Evolutionary conservation across 805 yeast species (phyloP), one percentile per base, ranked within the genome.

Genomic region (Spathaspora passalidarum): DNA sequence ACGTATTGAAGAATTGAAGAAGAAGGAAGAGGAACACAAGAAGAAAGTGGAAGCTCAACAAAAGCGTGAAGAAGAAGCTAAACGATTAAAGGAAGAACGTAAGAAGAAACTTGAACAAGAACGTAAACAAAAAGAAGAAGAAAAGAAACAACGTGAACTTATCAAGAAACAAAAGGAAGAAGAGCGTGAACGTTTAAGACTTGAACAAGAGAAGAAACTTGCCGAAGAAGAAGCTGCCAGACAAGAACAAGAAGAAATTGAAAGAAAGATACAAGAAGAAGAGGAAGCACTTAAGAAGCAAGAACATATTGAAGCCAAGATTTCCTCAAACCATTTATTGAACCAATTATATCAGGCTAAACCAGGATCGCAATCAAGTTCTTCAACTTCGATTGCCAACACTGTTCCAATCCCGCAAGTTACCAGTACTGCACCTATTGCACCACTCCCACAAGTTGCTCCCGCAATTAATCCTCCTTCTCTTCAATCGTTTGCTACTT

Each of bases 281-380:
- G 13, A 26, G 13, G 37, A 16, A 13, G 35, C 36, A n/a, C 9
- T 14, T 26, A 14, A 20, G 34, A 29, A 32, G 32, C 34, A 41
- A 44, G 38, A 42, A 18, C 29, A 45, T 25, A 9, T 44, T 26
- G 49, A 45, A 35, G 19, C 42, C 11, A 32, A 29, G 3, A 5
- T 38, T n/a, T 36, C 46, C 45, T 41, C 51, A 25, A 61, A 62
- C 41, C 68, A 59, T 40, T 46, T 65, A 20, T 53, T 67, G 46
- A 68, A 62, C 38, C 73, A 61, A 52, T 61, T 63, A 32, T 68
- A 63, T 50, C 69, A 57, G 17, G 67, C 68, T 11, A 65, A 59
- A 36, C 68, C 69, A 11, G 53, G 56, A 16, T 46, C 57, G 11
- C n/a, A 38, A 16, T 42, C 48, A 2, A 21, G 35, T 10, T 18